A percentile compares a stretch with the other conserved stretches of the same genome.
phyloP scores from a whole-genome alignment of 176 grass and related monocot genomes.

The Hsuehochloa calcarea region DNA sequence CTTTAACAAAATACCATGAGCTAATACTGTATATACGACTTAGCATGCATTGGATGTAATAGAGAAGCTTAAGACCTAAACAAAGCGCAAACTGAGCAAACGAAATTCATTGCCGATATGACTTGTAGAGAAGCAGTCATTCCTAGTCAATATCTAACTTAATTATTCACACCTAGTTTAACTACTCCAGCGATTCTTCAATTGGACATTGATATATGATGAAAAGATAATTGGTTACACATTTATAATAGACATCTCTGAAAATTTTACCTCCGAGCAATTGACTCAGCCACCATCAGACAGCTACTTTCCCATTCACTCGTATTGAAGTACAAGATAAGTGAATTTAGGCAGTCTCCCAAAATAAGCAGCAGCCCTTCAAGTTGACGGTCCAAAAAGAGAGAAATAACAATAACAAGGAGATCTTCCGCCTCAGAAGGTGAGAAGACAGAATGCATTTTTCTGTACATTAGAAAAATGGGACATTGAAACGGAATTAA shows the following conservation, averaged over 20 bases:
- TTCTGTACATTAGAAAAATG: slow-evolving; percentile 56
- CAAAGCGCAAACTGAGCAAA: not conserved
- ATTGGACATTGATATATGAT: not conserved
- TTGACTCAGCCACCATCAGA: slow-evolving; percentile 51
- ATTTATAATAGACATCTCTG: not conserved
- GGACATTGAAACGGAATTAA: not conserved
- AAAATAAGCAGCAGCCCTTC: slow-evolving; percentile 58
- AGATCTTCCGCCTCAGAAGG: slow-evolving; percentile 68
- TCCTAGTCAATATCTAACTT: slow-evolving; percentile 8
- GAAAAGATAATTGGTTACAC: not conserved
- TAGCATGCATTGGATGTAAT: not conserved
- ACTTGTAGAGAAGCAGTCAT: not conserved
- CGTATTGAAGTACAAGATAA: slow-evolving; percentile 55
- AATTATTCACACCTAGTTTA: slow-evolving; percentile 7
- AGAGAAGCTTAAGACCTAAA: not conserved
- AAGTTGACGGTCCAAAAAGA: slow-evolving; percentile 68
- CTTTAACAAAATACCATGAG: slow-evolving; percentile 2
- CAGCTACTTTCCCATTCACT: slow-evolving; percentile 73
- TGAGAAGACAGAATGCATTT: slow-evolving; percentile 56
- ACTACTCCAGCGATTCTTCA: not conserved
- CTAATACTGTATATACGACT: not conserved
- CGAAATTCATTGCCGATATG: not conserved
- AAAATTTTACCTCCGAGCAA: slow-evolving; percentile 56
- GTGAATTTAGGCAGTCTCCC: slow-evolving; percentile 65
- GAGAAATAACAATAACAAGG: slow-evolving; percentile 61